Evolutionary conservation across 805 yeast genomes (phyloP).

Genomic region (Sporopachydermia quercuum): DNA sequence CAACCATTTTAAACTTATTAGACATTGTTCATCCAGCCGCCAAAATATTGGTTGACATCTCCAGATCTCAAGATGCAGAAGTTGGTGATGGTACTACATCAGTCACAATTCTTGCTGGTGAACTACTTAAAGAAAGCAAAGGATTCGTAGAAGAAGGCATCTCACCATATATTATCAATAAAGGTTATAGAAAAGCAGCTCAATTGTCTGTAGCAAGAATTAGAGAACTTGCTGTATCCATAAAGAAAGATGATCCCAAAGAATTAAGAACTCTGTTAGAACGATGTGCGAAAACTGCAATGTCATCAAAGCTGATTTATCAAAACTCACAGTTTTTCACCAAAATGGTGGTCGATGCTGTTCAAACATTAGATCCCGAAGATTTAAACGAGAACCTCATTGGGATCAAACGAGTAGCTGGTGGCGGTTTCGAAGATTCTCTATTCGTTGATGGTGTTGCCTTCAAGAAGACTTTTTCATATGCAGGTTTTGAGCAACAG

Average conservation of each 20-base stretch:
- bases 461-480: slow-evolving; percentile 90
- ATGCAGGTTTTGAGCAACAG: slow-evolving; percentile 98
- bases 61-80: slow-evolving; percentile 95
- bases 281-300: slow-evolving; percentile 92
- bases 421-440: slow-evolving; percentile 94
- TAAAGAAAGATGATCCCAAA: slow-evolving; percentile 34
- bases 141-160: slow-evolving; percentile 91
- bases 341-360: slow-evolving; percentile 94
- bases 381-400: slow-evolving; percentile 81
- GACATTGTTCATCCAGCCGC: slow-evolving; percentile 99
- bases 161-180: slow-evolving; percentile 74
- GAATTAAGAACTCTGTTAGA: slow-evolving; percentile 66
- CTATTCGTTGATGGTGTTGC: slow-evolving; percentile 87
- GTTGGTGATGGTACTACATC: slow-evolving; percentile 98
- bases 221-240: slow-evolving; percentile 59
- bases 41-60: slow-evolving; percentile 82
- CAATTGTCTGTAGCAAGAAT: slow-evolving; percentile 60
- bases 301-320: slow-evolving; percentile 88
- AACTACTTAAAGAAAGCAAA: slow-evolving; percentile 79
- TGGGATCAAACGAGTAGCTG: slow-evolving; percentile 89
- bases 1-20: slow-evolving; percentile 78
- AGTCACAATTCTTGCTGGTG: slow-evolving; percentile 84
- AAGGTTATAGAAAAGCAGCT: slow-evolving; percentile 78
- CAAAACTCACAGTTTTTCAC: slow-evolving; percentile 83
- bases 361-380: slow-evolving; percentile 66